phyloP scores from a whole-genome alignment of 768 basidiomycete genomes.

The Termitomyces bulborhizus region DNA sequence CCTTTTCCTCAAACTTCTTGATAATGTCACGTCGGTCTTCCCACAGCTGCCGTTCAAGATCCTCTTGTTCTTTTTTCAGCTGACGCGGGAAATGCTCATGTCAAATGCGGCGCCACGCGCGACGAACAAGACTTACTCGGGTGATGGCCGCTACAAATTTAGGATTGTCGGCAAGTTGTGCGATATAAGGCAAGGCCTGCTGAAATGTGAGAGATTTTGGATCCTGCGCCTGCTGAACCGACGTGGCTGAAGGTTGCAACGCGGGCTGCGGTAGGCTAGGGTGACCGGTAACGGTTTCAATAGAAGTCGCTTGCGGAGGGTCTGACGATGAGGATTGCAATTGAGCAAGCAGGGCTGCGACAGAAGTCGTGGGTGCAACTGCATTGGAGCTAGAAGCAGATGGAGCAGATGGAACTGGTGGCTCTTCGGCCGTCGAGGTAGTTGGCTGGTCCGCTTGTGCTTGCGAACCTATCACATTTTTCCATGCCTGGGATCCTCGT shows the following conservation, averaged over 20 bases:
- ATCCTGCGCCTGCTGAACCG: constrained; percentile 25
- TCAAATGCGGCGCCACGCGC: background rate
- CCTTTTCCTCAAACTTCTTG: constrained; percentile 63
- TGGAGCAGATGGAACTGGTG: background rate
- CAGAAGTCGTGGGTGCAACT: constrained; percentile 25
- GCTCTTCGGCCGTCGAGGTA: background rate
- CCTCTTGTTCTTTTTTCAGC: constrained; percentile 69
- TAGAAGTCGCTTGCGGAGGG: background rate
- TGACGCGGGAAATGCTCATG: constrained; percentile 18
- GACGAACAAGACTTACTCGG: constrained; percentile 36
- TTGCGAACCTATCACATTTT: constrained; percentile 27
- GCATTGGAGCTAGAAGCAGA: background rate
- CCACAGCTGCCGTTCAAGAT: constrained; percentile 64
- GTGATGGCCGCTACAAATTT: constrained; percentile 42
- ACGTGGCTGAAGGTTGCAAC: background rate
- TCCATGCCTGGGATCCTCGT: constrained; percentile 64
- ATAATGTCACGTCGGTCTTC: constrained; percentile 59
- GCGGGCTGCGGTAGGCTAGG: constrained; percentile 3
- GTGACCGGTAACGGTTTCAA: background rate
- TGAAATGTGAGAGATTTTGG: constrained; percentile 53
- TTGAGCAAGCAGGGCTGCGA: constrained; percentile 61
- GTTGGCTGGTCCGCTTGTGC: constrained; percentile 5
- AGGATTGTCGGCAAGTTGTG: constrained; percentile 49
- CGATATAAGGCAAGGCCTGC: constrained; percentile 63
- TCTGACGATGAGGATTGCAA: constrained; percentile 29